phyloP scores from a whole-genome alignment of 306 rosid species.

The Medicago arabica region DNA sequence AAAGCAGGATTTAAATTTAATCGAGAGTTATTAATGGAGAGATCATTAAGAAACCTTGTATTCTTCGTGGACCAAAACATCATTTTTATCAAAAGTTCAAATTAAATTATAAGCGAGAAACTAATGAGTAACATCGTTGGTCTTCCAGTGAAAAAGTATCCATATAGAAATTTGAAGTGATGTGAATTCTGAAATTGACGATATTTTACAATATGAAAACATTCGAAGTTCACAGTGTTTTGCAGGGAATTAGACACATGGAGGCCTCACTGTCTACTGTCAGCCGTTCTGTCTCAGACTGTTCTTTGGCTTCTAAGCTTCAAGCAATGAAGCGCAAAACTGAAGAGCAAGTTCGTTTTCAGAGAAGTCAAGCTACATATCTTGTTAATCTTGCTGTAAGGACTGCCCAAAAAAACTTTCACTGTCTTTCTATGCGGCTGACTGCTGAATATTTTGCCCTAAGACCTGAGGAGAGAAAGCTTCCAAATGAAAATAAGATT shows the following conservation, averaged over 20 bases:
- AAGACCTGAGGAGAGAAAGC: constrained; percentile 42
- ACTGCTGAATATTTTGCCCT: constrained; percentile 44
- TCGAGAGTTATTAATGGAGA: constrained; percentile 19
- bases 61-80: constrained; percentile 2
- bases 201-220: constrained; percentile 39
- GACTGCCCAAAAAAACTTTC: constrained; percentile 43
- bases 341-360: constrained; percentile 44
- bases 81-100: constrained; percentile 6
- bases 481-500: constrained; percentile 41
- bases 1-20: constrained; percentile 5
- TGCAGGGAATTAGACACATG: constrained; percentile 47
- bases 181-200: background rate
- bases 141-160: constrained; percentile 22
- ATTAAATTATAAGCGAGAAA: constrained; percentile 21
- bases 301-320: constrained; percentile 41
- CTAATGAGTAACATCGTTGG: background rate
- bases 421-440: constrained; percentile 45
- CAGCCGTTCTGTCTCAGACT: constrained; percentile 40
- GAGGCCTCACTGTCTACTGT: constrained; percentile 37
- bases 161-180: constrained; percentile 25
- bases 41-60: constrained; percentile 28
- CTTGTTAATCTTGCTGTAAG: constrained; percentile 44
- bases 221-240: constrained; percentile 39
- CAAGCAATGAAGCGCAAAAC: constrained; percentile 33
- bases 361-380: constrained; percentile 40